Base-by-base conservation (phyloP, 2,329 filamentous ascomycete species). In the Aspergillus puulaauensis region DNA sequence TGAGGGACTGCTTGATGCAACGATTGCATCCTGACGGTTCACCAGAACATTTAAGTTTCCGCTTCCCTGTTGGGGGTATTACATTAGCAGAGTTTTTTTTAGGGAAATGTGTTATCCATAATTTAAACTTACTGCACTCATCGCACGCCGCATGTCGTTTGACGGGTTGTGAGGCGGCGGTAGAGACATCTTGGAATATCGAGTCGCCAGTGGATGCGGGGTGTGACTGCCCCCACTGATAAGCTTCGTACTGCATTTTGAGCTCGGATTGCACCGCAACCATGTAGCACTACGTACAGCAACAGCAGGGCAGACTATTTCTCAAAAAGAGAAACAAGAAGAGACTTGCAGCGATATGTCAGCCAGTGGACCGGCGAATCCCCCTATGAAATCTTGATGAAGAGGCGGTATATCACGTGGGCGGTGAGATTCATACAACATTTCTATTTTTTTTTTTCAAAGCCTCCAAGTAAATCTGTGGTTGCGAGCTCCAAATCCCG, bases 11-110 rank as follows among this genome's bases (percentile, higher is more conserved):
- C 51, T 75, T 77, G 39, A 71, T 52, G 59, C 78, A 80, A 54
- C 78, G 73, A 54, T 62, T 68, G 58, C 78, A 80, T 7, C 77
- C 78, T 9, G 62, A 63, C n/a, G 66, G 49, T 56, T 80, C 76
- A 2, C 78, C 77, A 2, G 78, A 79, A 66, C 78, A 80, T 70
- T 79, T 80, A 56, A 80, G 65, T 62, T 80, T 80, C 43, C 78
- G 73, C 63, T 76, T 76, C 59, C 78, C 78, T 80, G 15, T 50
- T 41, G 12, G 17, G 15, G n/a, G 7, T 12, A 33, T 23, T 15
- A 33, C 3, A 49, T 55, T 50, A 55, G 43, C 15, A 43, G 27
- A 31, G 9, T 24, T 33, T 15, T 35, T 33, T 7, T 2, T 3
- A 3, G n/a, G 4, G 6, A 40, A 24, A 21, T 4, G 7, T 23